Evolutionary conservation across 2,329 filamentous ascomycete species (phyloP).

Genomic region (Ilyonectria robusta): DNA sequence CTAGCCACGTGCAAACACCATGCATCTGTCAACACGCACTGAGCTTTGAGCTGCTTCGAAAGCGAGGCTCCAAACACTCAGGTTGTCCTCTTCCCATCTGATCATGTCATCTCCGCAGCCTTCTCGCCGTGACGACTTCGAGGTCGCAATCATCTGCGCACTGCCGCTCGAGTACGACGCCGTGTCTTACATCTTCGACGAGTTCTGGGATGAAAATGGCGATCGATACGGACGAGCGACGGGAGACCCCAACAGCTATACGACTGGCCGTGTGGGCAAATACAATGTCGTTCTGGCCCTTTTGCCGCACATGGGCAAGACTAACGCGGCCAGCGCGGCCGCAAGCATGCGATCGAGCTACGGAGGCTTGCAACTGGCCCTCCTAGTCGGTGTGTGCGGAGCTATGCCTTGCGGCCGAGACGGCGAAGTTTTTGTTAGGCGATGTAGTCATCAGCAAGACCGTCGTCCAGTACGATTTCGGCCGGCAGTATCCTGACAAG

Average conservation of each 20-base stretch:
- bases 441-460: conserved; percentile 51
- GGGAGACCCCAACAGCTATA: conserved; percentile 37
- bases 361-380: conserved; percentile 46
- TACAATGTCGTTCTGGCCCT: conserved; percentile 49
- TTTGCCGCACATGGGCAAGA: conserved; percentile 48
- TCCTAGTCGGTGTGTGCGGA: conserved; percentile 43
- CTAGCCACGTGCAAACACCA: no score
- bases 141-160: not conserved
- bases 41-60: not conserved
- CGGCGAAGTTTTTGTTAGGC: conserved; percentile 46
- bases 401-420: conserved; percentile 46
- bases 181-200: conserved; percentile 2
- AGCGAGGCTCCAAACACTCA: not conserved
- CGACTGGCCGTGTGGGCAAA: conserved; percentile 44
- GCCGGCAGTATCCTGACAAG: conserved; percentile 39
- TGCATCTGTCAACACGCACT: not conserved
- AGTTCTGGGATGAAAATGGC: conserved; percentile 19
- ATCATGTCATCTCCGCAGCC: not conserved
- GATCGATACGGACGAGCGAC: not conserved
- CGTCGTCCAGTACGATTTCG: conserved; percentile 51
- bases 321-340: conserved; percentile 45
- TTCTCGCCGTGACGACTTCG: conserved; percentile 24
- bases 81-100: not conserved
- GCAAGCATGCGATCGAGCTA: conserved; percentile 52
- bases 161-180: not conserved